A percentile compares a stretch with the other conserved stretches of the same genome.
phyloP scores from a whole-genome alignment of 2,329 filamentous ascomycete species.

The Fusarium penzigii region DNA sequence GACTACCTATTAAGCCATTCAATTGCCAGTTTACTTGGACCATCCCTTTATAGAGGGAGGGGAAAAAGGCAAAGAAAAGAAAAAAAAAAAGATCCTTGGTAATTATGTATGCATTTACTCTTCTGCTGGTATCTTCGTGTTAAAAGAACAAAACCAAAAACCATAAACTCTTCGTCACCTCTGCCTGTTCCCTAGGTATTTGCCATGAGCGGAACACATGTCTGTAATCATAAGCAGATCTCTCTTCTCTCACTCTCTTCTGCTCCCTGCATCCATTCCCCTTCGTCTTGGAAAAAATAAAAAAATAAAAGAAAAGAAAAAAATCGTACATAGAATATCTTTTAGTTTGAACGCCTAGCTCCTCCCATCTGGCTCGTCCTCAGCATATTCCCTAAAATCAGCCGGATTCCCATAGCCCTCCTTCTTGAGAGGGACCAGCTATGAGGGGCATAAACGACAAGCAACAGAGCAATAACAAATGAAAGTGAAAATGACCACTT shows the following conservation, averaged over 20 bases:
- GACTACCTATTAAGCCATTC: too few species aligned
- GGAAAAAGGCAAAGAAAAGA: too few species aligned
- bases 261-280: too few species aligned
- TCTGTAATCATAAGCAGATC: constrained; percentile 1
- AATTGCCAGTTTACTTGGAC: too few species aligned
- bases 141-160: neutral
- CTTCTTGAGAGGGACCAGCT: too few species aligned
- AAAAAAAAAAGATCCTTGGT: too few species aligned
- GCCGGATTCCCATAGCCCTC: too few species aligned
- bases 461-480: constrained; percentile 13
- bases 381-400: constrained; percentile 4
- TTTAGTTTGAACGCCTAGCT: constrained; percentile 32
- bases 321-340: constrained; percentile 33
- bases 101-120: constrained; percentile 8
- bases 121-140: constrained; percentile 13
- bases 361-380: constrained; percentile 14
- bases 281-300: too few species aligned
- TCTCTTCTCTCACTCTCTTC: constrained; percentile 9
- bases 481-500: constrained; percentile 13
- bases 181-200: neutral
- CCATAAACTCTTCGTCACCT: neutral
- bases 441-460: neutral
- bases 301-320: too few species aligned
- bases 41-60: too few species aligned
- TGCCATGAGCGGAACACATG: neutral